Percentiles rank a stretch among this genome's conserved stretches.
Conservation (phyloP, 257 asterid genomes). For the Solanum sitiens region DNA sequence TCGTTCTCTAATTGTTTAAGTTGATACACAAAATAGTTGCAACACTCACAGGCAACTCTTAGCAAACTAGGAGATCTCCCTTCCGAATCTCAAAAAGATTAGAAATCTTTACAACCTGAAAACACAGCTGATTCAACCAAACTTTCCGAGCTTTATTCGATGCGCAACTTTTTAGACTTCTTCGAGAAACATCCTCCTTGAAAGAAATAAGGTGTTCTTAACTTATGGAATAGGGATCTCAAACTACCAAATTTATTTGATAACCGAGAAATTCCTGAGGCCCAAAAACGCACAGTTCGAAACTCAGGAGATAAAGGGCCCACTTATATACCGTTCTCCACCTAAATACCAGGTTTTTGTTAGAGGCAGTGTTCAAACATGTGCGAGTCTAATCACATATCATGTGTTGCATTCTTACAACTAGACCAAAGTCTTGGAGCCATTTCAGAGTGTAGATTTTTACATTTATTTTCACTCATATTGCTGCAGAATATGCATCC, state of each 20-base stretch:
- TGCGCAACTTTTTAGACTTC: background rate
- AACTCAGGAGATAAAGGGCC: background rate
- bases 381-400: background rate
- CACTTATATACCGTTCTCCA: background rate
- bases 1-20: background rate
- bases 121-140: background rate
- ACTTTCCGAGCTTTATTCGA: background rate
- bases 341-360: background rate
- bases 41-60: background rate
- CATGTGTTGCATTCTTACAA: background rate
- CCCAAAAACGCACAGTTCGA: background rate
- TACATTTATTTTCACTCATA: background rate
- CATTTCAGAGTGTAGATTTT: background rate
- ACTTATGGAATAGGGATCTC: background rate
- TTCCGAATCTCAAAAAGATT: background rate
- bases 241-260: background rate
- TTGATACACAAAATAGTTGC: background rate
- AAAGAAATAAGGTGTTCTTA: background rate
- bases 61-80: background rate
- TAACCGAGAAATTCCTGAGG: background rate
- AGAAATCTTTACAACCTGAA: background rate
- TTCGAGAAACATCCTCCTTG: background rate
- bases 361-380: background rate
- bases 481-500: background rate
- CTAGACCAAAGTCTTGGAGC: background rate